Conservation (phyloP, 1,139 yeast species). For the Hemisphaericaspora subhashii region DNA sequence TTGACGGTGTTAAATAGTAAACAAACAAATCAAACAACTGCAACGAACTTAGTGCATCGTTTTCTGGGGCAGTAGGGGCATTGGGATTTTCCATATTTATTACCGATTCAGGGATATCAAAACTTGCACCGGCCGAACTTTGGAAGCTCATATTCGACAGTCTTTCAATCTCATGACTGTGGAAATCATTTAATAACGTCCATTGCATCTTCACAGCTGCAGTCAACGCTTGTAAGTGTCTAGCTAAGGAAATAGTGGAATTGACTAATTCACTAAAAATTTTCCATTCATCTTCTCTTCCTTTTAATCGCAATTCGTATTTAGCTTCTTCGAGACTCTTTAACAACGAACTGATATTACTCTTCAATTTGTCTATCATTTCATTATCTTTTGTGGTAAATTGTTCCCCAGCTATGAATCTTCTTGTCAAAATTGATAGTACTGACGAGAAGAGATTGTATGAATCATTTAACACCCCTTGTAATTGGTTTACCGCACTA, state of each 20-base stretch:
- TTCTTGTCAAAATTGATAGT: constrained; percentile 48
- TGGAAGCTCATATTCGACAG: constrained; percentile 9
- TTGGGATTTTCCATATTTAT: constrained; percentile 22
- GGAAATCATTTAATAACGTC: constrained; percentile 35
- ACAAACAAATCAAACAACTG: constrained; percentile 68
- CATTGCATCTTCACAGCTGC: constrained; percentile 70
- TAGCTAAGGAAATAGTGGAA: constrained; percentile 52
- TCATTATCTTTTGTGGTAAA: constrained; percentile 38
- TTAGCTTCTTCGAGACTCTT: constrained; percentile 58
- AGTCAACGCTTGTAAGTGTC: constrained; percentile 66
- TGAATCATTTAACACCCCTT: constrained; percentile 50
- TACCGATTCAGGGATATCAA: constrained; percentile 27
- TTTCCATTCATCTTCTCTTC: constrained; percentile 55
- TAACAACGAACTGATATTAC: constrained; percentile 40
- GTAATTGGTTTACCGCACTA: constrained; percentile 52
- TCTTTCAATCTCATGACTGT: constrained; percentile 10
- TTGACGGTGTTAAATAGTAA: constrained; percentile 68
- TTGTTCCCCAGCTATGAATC: constrained; percentile 55
- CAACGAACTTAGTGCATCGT: constrained; percentile 11
- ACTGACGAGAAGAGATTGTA: constrained; percentile 55
- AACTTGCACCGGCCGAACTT: constrained; percentile 13
- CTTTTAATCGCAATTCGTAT: constrained; percentile 56
- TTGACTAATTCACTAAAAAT: constrained; percentile 48
- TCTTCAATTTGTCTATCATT: constrained; percentile 38
- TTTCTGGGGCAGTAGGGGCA: not conserved